phyloP scores from a whole-genome alignment of 108 stramenopile species.

The Parmales sp. region DNA sequence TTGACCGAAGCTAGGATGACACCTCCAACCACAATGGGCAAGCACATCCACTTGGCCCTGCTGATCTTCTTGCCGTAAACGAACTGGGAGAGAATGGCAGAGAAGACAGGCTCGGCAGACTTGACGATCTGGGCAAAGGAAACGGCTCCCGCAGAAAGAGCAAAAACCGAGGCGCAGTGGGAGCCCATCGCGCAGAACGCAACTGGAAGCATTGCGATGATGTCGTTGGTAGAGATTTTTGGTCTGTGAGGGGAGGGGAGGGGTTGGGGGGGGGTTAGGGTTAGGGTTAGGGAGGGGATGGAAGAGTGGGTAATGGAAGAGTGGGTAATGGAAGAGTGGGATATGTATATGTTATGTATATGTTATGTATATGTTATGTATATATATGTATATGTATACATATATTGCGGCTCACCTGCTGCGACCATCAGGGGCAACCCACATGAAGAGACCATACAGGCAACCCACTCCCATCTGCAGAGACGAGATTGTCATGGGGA shows the following conservation, averaged over 20 bases:
- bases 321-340: no score
- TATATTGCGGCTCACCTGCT: slow-evolving; percentile 39
- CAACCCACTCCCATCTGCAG: slow-evolving; percentile 75
- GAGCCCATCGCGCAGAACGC: slow-evolving; percentile 84
- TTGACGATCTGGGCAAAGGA: slow-evolving; percentile 89
- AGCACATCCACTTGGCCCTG: slow-evolving; percentile 85
- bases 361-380: no score
- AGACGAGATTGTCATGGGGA: slow-evolving; percentile 78
- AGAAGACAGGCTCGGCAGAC: slow-evolving; percentile 84
- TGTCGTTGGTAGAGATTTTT: slow-evolving; percentile 46
- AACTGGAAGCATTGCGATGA: slow-evolving; percentile 75
- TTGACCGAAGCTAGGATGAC: slow-evolving; percentile 77
- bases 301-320: no score
- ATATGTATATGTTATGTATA: no score
- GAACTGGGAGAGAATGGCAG: slow-evolving; percentile 75
- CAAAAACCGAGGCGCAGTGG: slow-evolving; percentile 80
- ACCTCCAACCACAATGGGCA: slow-evolving; percentile 84
- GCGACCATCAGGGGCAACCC: slow-evolving; percentile 81
- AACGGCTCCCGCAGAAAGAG: slow-evolving; percentile 81
- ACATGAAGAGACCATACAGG: slow-evolving; percentile 75
- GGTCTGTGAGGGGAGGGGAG: slow-evolving; percentile 2
- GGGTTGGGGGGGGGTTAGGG: no score
- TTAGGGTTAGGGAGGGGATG: no score
- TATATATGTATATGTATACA: no score
- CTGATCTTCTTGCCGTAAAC: slow-evolving; percentile 73